A percentile compares a stretch with the other conserved stretches of the same genome.
phyloP scores from a whole-genome alignment of 2,329 filamentous ascomycete species.

The Trichoderma harzianum region DNA sequence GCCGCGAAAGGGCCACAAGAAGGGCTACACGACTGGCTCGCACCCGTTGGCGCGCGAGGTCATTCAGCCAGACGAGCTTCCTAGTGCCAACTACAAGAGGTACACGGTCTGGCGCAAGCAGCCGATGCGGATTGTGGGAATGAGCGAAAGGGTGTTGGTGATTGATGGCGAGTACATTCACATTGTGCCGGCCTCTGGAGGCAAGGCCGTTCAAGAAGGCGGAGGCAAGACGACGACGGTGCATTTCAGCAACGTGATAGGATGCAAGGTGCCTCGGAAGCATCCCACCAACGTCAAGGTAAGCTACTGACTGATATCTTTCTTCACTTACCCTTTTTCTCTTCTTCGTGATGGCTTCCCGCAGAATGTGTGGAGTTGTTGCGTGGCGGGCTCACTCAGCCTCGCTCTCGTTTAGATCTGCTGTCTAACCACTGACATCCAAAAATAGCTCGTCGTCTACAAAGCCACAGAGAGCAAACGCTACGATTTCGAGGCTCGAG shows the following conservation, averaged over 20 bases:
- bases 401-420: neutral
- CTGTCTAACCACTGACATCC: neutral
- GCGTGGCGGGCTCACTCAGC: conserved; percentile 4
- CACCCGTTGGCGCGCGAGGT: conserved; percentile 67
- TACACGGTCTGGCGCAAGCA: conserved; percentile 81
- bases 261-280: conserved; percentile 75
- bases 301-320: conserved; percentile 25
- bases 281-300: conserved; percentile 80
- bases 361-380: neutral
- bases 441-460: conserved; percentile 62
- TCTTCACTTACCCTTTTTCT: neutral
- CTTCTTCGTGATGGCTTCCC: neutral
- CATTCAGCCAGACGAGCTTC: conserved; percentile 57
- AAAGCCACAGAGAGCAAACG: conserved; percentile 73
- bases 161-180: conserved; percentile 86
- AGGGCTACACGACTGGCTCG: conserved; percentile 50
- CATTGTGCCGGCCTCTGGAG: conserved; percentile 69
- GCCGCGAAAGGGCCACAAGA: conserved; percentile 50
- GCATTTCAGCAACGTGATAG: conserved; percentile 77
- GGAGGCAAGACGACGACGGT: conserved; percentile 73
- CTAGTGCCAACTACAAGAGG: conserved; percentile 63
- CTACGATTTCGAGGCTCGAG: conserved; percentile 81
- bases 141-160: conserved; percentile 71
- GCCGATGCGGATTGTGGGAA: conserved; percentile 73
- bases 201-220: conserved; percentile 62